phyloP scores from a whole-genome alignment of 129 eudicot species.

The Logfia minima region DNA sequence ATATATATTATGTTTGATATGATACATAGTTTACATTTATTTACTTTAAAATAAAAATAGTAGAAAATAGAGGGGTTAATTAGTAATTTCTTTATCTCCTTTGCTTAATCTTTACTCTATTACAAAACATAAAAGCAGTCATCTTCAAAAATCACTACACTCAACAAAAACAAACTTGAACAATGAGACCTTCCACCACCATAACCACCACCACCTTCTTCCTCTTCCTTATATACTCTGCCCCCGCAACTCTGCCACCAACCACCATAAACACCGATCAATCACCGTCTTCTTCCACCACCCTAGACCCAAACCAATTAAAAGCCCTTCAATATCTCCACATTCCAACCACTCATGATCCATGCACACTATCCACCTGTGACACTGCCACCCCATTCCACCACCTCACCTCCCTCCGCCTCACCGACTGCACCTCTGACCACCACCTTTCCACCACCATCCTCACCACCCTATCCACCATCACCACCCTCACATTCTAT shows the following conservation, averaged over 20 bases:
- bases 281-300: constrained; percentile 34
- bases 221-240: constrained; percentile 30
- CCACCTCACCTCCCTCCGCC: constrained; percentile 79
- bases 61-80: constrained; percentile 1
- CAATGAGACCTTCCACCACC: constrained; percentile 34
- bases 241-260: constrained; percentile 22
- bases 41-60: background rate
- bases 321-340: constrained; percentile 78
- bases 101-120: constrained; percentile 26
- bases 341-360: constrained; percentile 68
- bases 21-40: too few species aligned
- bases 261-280: constrained; percentile 11
- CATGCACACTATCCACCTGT: constrained; percentile 71
- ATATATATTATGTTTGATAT: too few species aligned
- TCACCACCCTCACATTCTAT: constrained; percentile 58
- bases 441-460: constrained; percentile 55
- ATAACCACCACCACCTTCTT: constrained; percentile 36
- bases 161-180: constrained; percentile 26
- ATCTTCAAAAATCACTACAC: constrained; percentile 18
- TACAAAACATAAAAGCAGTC: constrained; percentile 24
- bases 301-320: constrained; percentile 81
- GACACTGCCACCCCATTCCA: constrained; percentile 69
- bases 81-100: background rate
- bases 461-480: constrained; percentile 71
- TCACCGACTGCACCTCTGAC: constrained; percentile 67